Evolutionary conservation across 1,284 basidiomycete genomes (phyloP), one percentile per base, ranked within the genome.

Genomic region (Ganoderma lucidum): DNA sequence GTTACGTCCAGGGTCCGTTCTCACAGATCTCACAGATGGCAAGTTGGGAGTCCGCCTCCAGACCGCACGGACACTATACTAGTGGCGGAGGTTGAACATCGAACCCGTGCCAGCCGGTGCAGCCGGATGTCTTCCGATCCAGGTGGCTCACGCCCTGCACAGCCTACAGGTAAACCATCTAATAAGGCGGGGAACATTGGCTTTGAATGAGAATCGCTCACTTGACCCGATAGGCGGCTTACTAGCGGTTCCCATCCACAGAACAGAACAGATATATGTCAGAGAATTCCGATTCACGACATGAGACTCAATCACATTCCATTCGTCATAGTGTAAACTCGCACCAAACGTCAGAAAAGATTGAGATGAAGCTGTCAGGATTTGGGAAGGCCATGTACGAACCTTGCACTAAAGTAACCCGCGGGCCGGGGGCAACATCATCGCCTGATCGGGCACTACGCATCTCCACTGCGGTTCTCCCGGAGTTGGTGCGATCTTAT

Each of bases 91-190:
- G 23, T 23, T 23, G 23, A 23, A 23, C 23, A 23, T 35, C 28
- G 30, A 39, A 64, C 30, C 23, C 55, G 48, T 55, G 23, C 53
- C 51, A n/a, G 51, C 53, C 51, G 35, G 51, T 53, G 51, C 30
- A 3, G 48, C 48, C 48, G 48, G 23, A 23, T 48, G 32, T 32
- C 55, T 58, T 64, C 41, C 15, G 32, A 51, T 14, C 28, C 8
- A 45, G 4, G 23, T 53, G 15, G 35, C 23, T 65, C 58, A 41
- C 58, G 41, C 35, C 39, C 15, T n/a, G 65, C 65, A 44, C 65
- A 66, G 62, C 66, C 28, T 56, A 66, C 53, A 23, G 19, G 53
- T 53, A 67, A 58, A 63, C 61, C 39, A 58, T 67, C 41, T 58
- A 63, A 32, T 51, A n/a, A 9, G 51, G 12, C 55, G 14, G 12